Base-by-base conservation (phyloP, 1,284 basidiomycete species). In the Fomitopsis betulina region DNA sequence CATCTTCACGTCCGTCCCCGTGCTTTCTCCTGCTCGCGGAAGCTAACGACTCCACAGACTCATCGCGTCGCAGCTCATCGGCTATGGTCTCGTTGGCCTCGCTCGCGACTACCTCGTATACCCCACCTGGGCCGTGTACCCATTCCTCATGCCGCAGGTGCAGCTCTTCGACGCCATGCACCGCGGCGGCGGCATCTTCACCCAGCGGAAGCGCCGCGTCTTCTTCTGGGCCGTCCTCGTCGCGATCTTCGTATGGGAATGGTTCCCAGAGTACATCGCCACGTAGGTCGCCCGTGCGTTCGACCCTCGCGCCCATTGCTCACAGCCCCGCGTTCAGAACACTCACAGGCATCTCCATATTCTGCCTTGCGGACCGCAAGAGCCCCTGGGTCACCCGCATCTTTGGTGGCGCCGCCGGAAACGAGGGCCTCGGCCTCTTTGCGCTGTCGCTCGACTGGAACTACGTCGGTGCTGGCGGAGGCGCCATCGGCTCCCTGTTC, bases 171-270 rank as follows among this genome's bases (percentile, higher is more conserved):
- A 84, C 59, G 76, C 80, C 6, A 71, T 84, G 30, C 80, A 84
- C 67, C 75, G 79, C 58, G 80, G 79, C 50, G 75, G 81, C 67
- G 72, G 62, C 30, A 58, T 64, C 56, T 58, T 75, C 54, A 61
- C 77, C n/a, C 78, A 81, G 65, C 78, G 77, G 66, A 84, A 83
- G 65, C 78, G 81, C 5, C 70, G 54, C 19, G 21, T 43, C 43
- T 78, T 81, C 63, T 87, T 87, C 74, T 85, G 84, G 82, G 68
- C 73, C 32, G 65, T 80, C 8, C 82, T 83, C 60, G 67, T 79
- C 56, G 76, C 6, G 13, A 50, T 56, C 32, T 56, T 49, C 45
- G 55, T 56, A 23, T 56, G 33, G 33, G 45, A 56, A 45, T 58
- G 57, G 57, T 58, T 58, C 57, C 57, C 57, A 13, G 55, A 56